Base-by-base conservation (phyloP, 148 eudicot species). In the Vaccinium darrowii region DNA sequence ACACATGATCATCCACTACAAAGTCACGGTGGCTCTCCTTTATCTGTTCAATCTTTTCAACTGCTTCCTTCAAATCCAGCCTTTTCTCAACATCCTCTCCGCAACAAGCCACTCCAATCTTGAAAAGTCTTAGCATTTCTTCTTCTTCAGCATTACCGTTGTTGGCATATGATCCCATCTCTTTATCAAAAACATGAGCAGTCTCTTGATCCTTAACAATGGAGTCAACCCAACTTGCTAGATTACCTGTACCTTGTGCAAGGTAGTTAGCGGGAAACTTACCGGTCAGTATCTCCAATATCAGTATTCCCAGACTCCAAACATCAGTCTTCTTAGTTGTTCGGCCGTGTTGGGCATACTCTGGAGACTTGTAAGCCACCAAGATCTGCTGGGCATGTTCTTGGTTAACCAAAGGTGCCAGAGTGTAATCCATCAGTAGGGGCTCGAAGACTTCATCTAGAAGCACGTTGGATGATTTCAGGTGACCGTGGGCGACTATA, bases 381-480 rank as follows among this genome's bases (percentile, higher is more conserved):
- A 94, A 80, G 72, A 91, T 84, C 60, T 90, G 82, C 57, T 85
- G 87, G 51, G 93, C 94, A 7, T 90, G 90, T 16, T 90, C 91
- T 51, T 80, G 86, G 85, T 94, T 93, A 63, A 92, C 88, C 74
- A 94, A 87, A 0, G 96, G 94, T 16, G 88, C 82, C 57, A 94
- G 86, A 8, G 93, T 90, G 67, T 94, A 93, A 78, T 94, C 95
- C 91, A 90, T 92, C 72, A 94, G 90, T 15, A 93, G 87, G 6
- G 98, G 94, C 71, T 92, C 88, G 57, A 85, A 90, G 16, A 88
- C 81, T 27, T 89, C 84, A 74, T 90, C 85, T 0, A 94, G 91
- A 33, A 94, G 89, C 63, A 94, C 98, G 75, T 94, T 94, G 15
- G 98, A 91, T 9, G 98, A 94, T 84, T 93, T 94, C 23, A 94